Evolutionary conservation across 2,329 filamentous ascomycete species (phyloP), one percentile per base, ranked within the genome.

Genomic region (Cladosporium sp.): DNA sequence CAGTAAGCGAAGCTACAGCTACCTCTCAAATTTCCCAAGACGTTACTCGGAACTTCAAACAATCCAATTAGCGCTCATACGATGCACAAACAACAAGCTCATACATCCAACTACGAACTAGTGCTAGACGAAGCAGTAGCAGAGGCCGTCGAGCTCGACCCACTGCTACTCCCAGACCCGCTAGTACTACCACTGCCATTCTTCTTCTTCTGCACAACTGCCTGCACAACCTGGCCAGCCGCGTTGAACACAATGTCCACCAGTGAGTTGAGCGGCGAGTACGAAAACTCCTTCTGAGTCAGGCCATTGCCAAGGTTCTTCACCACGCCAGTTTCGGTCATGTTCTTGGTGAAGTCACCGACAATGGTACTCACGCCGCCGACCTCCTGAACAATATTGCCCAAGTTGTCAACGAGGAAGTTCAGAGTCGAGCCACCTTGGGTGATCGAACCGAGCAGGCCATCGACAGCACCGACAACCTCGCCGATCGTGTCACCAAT

Each of bases 351-450:
- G 67, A 77, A 86, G 66, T 83, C 81, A 49, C 83, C 83, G 10
- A 86, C 81, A 59, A 86, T 74, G 56, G 75, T 79, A 2, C 83
- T 71, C 0, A 68, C 70, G 17, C 77, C 79, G 0, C 73, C 74
- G 0, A 84, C 81, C 64, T 84, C 78, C 64, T 85, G 82, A 1
- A 86, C 81, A 61, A 86, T 85, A 63, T 85, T 85, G 35, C 83
- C 83, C 0, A 85, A 73, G 64, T 85, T 85, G 69, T 86, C 83
- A 61, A 86, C 65, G 25, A 68, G 35, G 55, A 66, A 68, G 45
- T 79, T 83, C 68, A 82, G 77, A 15, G 73, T 77, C 7, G 51
- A 64, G 51, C 65, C 66, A 36, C 81, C 80, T 61, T 83, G 80
- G 2, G 81, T 80, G 61, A 85, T 81, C 19, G 78, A 80, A 8